phyloP scores from a whole-genome alignment of 345 rosid genomes.

The Carallia brachiata region DNA sequence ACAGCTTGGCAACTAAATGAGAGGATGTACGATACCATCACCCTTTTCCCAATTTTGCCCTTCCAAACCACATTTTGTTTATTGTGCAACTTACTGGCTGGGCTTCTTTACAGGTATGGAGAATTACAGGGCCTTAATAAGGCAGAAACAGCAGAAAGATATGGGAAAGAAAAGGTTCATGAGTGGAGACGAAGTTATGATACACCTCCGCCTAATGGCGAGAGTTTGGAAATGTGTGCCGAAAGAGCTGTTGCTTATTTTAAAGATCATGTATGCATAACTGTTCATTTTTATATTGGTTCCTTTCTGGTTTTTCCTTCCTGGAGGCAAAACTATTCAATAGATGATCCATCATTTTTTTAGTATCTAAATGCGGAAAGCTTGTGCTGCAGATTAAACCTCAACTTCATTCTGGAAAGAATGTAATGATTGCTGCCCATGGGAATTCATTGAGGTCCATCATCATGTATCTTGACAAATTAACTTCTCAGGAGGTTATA shows the following conservation, averaged over 20 bases:
- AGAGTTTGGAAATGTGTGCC: slow-evolving; percentile 99
- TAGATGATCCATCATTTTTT: not conserved
- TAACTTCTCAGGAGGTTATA: slow-evolving; percentile 91
- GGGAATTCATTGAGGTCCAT: slow-evolving; percentile 93
- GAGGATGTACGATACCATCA: slow-evolving; percentile 61
- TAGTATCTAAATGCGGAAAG: slow-evolving; percentile 16
- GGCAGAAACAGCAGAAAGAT: slow-evolving; percentile 91
- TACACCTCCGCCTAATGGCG: slow-evolving; percentile 94
- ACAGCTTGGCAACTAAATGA: slow-evolving; percentile 95
- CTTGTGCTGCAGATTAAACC: slow-evolving; percentile 70
- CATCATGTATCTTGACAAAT: slow-evolving; percentile 92
- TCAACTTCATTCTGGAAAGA: slow-evolving; percentile 77
- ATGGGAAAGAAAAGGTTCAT: slow-evolving; percentile 86
- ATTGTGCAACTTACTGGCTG: not conserved
- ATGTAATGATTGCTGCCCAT: slow-evolving; percentile 92
- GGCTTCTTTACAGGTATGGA: slow-evolving; percentile 65
- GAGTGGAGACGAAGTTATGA: slow-evolving; percentile 98
- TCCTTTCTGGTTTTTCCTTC: not conserved
- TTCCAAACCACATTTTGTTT: not conserved
- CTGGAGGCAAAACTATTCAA: not conserved
- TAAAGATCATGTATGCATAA: slow-evolving; percentile 43
- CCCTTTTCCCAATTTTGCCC: slow-evolving; percentile 4
- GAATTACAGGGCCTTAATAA: slow-evolving; percentile 95
- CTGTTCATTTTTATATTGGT: slow-evolving; percentile 2
- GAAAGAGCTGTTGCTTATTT: slow-evolving; percentile 82